A percentile compares a stretch with the other conserved stretches of the same genome.
phyloP scores from a whole-genome alignment of 2,329 filamentous ascomycete genomes.

The Exserohilum turcica region DNA sequence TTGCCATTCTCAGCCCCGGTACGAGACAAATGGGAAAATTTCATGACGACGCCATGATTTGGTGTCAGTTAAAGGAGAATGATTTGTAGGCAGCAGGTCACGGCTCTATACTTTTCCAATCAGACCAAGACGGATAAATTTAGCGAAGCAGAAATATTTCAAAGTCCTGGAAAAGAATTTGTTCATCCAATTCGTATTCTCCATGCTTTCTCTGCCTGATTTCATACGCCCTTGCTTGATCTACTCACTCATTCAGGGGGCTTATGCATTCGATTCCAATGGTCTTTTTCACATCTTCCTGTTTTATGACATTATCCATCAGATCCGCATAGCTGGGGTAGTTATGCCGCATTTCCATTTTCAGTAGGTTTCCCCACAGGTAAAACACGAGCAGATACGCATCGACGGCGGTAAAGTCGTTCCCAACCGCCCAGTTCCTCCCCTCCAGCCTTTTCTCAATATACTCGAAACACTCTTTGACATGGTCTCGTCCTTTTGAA shows the following conservation, averaged over 20 bases:
- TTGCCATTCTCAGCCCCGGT: too few species aligned
- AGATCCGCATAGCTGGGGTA: slow-evolving; percentile 24
- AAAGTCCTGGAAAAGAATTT: background rate
- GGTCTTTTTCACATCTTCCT: slow-evolving; percentile 10
- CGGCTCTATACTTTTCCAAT: background rate
- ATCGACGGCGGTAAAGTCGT: background rate
- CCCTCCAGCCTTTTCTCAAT: background rate
- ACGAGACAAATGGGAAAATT: too few species aligned
- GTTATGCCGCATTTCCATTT: slow-evolving; percentile 19
- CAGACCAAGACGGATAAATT: background rate
- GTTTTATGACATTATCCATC: slow-evolving; percentile 14
- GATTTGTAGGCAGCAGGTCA: background rate
- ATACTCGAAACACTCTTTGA: background rate
- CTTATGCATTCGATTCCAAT: background rate
- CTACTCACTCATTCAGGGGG: background rate
- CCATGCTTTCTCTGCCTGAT: too few species aligned
- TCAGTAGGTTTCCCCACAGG: slow-evolving; percentile 20
- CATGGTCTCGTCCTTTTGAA: background rate
- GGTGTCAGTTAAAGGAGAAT: background rate
- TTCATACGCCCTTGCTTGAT: background rate
- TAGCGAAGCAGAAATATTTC: background rate
- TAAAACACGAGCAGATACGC: slow-evolving; percentile 31
- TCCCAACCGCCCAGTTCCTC: background rate
- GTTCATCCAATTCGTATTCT: background rate
- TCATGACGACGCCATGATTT: background rate